These are phyloP conservation scores for Penicillium odoratum DNA, from an alignment of 495 filamentous ascomycete species.

Conservation along the genomic window DNA sequence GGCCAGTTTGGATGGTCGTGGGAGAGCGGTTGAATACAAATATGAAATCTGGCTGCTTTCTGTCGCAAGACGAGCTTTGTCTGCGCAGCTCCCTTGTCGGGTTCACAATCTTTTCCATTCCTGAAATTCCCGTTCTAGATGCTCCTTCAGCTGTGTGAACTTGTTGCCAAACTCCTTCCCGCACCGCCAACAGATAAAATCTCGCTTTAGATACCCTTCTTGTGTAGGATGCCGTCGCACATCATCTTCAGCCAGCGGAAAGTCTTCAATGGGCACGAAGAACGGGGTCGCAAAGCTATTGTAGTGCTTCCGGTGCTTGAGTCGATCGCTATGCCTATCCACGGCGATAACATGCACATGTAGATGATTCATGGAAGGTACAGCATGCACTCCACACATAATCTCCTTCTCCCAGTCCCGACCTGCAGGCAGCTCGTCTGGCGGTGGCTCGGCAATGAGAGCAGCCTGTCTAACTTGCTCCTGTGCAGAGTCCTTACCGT, in stretches of 20 bases:
- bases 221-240: constrained; percentile 52
- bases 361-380: constrained; percentile 89
- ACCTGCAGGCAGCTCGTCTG: constrained; percentile 60
- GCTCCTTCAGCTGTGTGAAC: constrained; percentile 73
- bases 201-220: constrained; percentile 57
- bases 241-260: constrained; percentile 69
- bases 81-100: constrained; percentile 8
- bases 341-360: constrained; percentile 84
- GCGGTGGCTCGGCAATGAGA: constrained; percentile 44
- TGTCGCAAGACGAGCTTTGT: constrained; percentile 13
- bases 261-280: constrained; percentile 76
- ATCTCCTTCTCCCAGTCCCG: constrained; percentile 80
- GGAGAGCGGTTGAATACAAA: constrained; percentile 13
- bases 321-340: constrained; percentile 66
- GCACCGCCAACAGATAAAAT: constrained; percentile 86
- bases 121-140: constrained; percentile 79
- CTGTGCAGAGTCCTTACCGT: constrained; percentile 60
- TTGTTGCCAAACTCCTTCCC: constrained; percentile 67
- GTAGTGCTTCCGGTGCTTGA: constrained; percentile 88
- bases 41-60: constrained; percentile 12
- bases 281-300: constrained; percentile 90
- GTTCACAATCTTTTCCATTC: constrained; percentile 71
- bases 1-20: constrained; percentile 4
- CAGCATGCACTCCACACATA: constrained; percentile 75
- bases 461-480: constrained; percentile 59